Base-by-base conservation (phyloP, 305 asterid genomes). In the Fraxinus latifolia region DNA sequence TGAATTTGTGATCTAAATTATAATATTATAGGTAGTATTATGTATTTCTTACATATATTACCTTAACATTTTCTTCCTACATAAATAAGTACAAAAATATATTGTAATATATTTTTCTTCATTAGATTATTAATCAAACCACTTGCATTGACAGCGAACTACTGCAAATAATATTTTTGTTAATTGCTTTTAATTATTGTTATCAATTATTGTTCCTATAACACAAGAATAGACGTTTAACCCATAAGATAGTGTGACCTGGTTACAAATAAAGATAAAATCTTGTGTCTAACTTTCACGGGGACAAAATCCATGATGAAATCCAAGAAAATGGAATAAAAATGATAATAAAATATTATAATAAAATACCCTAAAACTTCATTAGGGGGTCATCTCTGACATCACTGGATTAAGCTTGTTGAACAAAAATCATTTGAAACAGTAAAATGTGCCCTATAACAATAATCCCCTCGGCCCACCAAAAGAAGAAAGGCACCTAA, bases 391-490 rank as follows among this genome's bases (percentile, higher is more conserved):
- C 81, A 67, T 68, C 39, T 31, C 29, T 82, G 44, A 82, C 74
- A 81, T 81, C 83, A 67, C 58, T 60, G 5, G 4, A 21, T 19
- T 58, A 62, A 62, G 33, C 12, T 15, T 1, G 15, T 17, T 17
- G 27, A 36, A 31, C 60, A 50, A 23, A 1, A 78, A 89, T 77
- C 82, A 86, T 88, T 87, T 83, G 78, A 36, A 87, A 87, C 84
- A 91, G 88, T 32, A 85, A 83, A 88, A 74, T 88, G 88, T 85
- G 87, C 87, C 89, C 90, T 9, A 11, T 55, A 78, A 79, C 85
- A 84, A 85, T 83, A 82, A 85, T 83, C 80, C 62, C 81, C 37
- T 81, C 81, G 85, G 83, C 89, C 89, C 94, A 87, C 91, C 78
- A 86, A 90, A 89, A 90, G 84, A 80, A 86, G 78, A 91, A 87